Conservation (phyloP, 495 filamentous ascomycete species). For the Pseudevernia furfuracea region DNA sequence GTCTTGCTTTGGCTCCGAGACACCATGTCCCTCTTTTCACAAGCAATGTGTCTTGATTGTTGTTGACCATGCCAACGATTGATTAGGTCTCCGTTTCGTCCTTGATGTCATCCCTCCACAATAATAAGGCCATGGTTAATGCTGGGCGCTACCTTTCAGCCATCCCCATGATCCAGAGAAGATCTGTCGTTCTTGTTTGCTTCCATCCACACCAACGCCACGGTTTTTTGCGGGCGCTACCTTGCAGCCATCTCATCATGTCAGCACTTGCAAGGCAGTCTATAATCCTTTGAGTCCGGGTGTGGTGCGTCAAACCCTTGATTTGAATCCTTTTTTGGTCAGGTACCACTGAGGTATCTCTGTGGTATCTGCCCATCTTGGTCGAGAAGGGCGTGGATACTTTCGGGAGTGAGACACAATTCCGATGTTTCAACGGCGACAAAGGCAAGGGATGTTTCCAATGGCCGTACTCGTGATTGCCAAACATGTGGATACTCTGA, state of each 20-base stretch:
- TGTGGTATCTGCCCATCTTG: background rate
- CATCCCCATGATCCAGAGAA: background rate
- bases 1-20: background rate
- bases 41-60: background rate
- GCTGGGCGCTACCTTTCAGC: background rate
- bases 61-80: background rate
- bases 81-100: background rate
- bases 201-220: background rate
- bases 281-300: conserved; percentile 11
- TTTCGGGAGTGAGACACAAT: background rate
- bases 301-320: background rate
- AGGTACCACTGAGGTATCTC: background rate
- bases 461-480: background rate
- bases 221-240: background rate
- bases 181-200: background rate
- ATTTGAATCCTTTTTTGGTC: background rate
- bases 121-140: background rate
- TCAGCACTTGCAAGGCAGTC: conserved; percentile 1
- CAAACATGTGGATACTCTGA: background rate
- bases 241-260: background rate
- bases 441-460: background rate
- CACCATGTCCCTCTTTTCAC: background rate
- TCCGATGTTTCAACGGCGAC: background rate
- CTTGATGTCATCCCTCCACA: background rate
- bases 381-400: background rate